Base-by-base conservation (phyloP, 805 yeast genomes). In the Saccharomycopsis babjevae region DNA sequence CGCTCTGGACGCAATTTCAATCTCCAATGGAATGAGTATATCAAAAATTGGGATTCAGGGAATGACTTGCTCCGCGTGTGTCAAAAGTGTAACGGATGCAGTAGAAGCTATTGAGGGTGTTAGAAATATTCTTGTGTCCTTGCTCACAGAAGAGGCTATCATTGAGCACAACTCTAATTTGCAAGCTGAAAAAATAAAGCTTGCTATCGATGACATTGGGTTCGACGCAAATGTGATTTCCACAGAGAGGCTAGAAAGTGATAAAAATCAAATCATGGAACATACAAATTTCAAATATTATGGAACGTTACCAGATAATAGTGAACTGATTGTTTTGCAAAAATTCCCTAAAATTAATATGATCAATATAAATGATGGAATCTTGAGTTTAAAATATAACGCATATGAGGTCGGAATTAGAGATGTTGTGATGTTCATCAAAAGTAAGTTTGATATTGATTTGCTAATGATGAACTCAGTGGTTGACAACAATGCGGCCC, bases 31-130 rank as follows among this genome's bases (percentile, higher is more conserved):
- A 55, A 46, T 25, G 36, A n/a, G 11, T 25, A 66, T 42, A 39
- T 57, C 59, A 43, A 63, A 61, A 50, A 25, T 60, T 4, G 22
- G 58, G 11, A 68, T 77, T 1, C 66, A 74, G 16, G 97, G 97
- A 1, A 93, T 92, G 97, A 92, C 98, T 1, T 93, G 97, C 69
- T 86, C 94, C 1, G 81, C 96, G 1, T 93, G 98, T 70, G 79
- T 88, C 0, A 77, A 85, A 1, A 76, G 94, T 0, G 82, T 93
- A 22, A 81, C 85, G 0, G 72, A 74, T 30, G 84, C 84, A 0
- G 68, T 89, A 32, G 73, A 76, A 59, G 68, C 68, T 0, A 59
- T 82, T 8, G 72, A 74, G 0, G 88, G 87, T 1, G 87, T 89
- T 1, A 56, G 67, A 1, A 68, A 72, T 4, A 89, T 79, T 0